Base-by-base conservation (phyloP, 2,329 filamentous ascomycete species). In the Colletotrichum spaethianum region DNA sequence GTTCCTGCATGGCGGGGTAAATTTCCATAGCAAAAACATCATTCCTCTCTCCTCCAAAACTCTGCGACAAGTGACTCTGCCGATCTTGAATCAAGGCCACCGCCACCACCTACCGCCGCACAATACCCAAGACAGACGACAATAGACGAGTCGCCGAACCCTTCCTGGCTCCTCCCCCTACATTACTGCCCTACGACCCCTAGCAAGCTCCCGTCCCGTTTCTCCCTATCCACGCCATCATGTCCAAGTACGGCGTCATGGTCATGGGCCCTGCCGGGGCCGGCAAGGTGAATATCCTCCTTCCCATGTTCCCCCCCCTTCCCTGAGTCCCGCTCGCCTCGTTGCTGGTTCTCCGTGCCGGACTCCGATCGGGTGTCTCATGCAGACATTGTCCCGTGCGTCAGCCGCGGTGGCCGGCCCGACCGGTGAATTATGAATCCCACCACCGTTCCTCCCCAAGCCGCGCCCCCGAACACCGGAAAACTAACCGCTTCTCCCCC, bases 211-310 rank as follows among this genome's bases (percentile, higher is more conserved):
- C 53, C 33, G 50, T 61, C 36, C 33, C 44, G 46, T 53, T 16
- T 53, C 52, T 57, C 42, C 61, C 38, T 26, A 50, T 26, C 14
- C 42, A 63, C 69, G 68, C 70, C 79, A 85, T 71, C 75, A 97
- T 97, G 94, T 96, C 93, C 83, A 98, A 98, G 83, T 98, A 95
- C 81, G 96, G 96, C 64, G 92, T 94, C 75, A 92, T 98, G 83
- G 92, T 98, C 73, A 98, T 98, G 93, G 96, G 96, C 81, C 96
- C 96, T 73, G 96, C 96, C 26, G 96, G 95, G 76, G 95, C 95
- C 28, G 96, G 96, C 84, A 99, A 98, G 89, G 92, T 93, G 50
- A 83, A 75, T 31, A 16, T 36, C 12, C 33, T 16, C 40, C 36
- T 55, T 26, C 23, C 6, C 26, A 3, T 28, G 26, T 18, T 18